Base-by-base conservation (phyloP, 2,329 filamentous ascomycete genomes). In the Paraphoma sp. region DNA sequence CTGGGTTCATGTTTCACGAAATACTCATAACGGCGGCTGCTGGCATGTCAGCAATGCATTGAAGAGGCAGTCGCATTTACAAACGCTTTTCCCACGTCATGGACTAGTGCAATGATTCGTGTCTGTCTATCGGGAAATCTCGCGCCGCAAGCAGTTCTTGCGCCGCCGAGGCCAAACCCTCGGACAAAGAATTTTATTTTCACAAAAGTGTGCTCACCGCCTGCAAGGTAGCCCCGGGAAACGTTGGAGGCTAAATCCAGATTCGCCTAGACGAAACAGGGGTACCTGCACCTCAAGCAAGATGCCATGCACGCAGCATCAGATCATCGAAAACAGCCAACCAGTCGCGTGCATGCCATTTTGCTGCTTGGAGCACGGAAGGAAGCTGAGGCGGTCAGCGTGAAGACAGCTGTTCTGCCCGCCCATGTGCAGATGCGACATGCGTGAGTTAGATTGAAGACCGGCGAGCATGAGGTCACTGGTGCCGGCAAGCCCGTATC, bases 301-400 rank as follows among this genome's bases (percentile, higher is more conserved):
- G 56, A 68, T 66, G 65, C 63, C 65, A 73, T 75, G 71, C 71
- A 71, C 67, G 59, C 65, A 65, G 67, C 67, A 64, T 68, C 69
- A 70, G 65, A 74, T 71, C 65, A 71, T 67, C 63, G 61, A 49
- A 53, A 51, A 43, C 48, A 50, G 42, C 54, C 60, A 54, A 54
- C 62, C 60, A 58, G 47, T 58, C 57, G 59, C 58, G 55, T 57
- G 49, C 53, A 54, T 55, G 55, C 57, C 49, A 57, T 65, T 66
- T 64, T 61, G 60, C 58, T 60, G 63, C 58, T 54, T 62, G 54
- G 52, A 53, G 29, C 43, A 43, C 33, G 41, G 46, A 59, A 48
- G 56, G 54, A 59, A 55, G 50, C 48, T 56, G 63, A 70, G 70
- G 71, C 70, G 71, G 70, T 74, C 69, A 73, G 67, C 63, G 47